Evolutionary conservation across 1,139 yeast species (phyloP), one percentile per base, ranked within the genome.

Genomic region (Pichia inconspicua): DNA sequence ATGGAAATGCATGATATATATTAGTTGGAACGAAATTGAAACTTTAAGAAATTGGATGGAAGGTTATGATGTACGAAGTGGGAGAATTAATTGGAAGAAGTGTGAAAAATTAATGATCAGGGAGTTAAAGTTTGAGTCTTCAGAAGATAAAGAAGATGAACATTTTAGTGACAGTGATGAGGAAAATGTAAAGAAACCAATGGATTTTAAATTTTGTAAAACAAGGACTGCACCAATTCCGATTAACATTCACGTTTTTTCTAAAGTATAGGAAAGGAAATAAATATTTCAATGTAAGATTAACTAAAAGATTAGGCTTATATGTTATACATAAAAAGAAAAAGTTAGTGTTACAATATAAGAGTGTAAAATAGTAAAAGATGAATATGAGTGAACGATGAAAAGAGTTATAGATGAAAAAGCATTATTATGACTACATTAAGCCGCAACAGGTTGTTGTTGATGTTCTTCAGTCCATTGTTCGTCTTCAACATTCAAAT

Each of bases 401-500:
- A 17, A 19, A 40, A 40, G 34, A 40, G 34, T 34, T 40, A 25
- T 15, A 42, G 25, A 31, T 25, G 42, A 39, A 27, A 27, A 25
- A 43, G 22, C 37, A 8, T 22, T 4, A 10, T 19, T n/a, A 4
- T 6, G 25, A 17, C 10, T 10, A 4, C 4, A 12, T 57, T 52
- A 62, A 51, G 61, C 64, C 45, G 58, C 54, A 46, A 55, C 59
- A 40, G 54, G 42, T 39, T 51, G 44, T 28, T 46, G 53, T 44
- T 55, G 37, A 5, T 34, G 37, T 34, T 58, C 60, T 43, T 55
- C 59, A 56, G 58, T 48, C 53, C 53, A 50, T 48, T 58, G 58
- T 50, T 59, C 70, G 65, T 77, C 81, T 54, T 80, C 73, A 54
- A 76, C 75, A 58, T 75, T 74, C 71, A 77, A 69, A 66, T 74